A percentile compares a stretch with the other conserved stretches of the same genome.
Evolutionary conservation across 371 early-diverging fungal species (phyloP).

Genomic region (Encephalitozoon cuniculi): DNA sequence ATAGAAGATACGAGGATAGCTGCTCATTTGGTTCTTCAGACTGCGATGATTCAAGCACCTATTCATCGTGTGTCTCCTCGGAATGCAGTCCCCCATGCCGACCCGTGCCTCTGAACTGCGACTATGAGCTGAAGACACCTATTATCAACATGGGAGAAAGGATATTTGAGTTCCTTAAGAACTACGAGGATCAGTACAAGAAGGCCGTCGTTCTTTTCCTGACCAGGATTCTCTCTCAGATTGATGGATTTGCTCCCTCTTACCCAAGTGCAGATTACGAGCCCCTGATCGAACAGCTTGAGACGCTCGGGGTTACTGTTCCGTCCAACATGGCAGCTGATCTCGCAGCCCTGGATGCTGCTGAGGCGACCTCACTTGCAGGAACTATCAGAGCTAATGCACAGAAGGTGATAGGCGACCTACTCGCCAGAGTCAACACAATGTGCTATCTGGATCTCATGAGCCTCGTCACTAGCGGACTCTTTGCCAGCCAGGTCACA

Average conservation of each 20-base stretch:
- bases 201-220: not conserved
- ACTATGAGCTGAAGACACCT: not conserved
- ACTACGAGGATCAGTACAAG: not conserved
- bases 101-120: not conserved
- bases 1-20: not conserved
- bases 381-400: not conserved
- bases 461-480: not conserved
- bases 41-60: not conserved
- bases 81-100: not conserved
- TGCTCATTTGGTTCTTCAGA: not conserved
- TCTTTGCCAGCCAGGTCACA: not conserved
- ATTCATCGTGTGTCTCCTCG: not conserved
- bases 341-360: not conserved
- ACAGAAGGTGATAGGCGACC: not conserved
- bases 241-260: not conserved
- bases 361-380: not conserved
- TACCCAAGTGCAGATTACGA: not conserved
- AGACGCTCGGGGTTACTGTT: not conserved
- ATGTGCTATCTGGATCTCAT: not conserved
- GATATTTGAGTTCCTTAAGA: not conserved
- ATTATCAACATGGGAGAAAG: not conserved
- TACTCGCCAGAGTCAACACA: not conserved
- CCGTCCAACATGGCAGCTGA: not conserved
- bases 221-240: not conserved
- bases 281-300: not conserved